Percentiles rank a stretch among this genome's conserved stretches.
Conservation (phyloP, 805 yeast genomes). For the Schwanniomyces occidentalis region DNA sequence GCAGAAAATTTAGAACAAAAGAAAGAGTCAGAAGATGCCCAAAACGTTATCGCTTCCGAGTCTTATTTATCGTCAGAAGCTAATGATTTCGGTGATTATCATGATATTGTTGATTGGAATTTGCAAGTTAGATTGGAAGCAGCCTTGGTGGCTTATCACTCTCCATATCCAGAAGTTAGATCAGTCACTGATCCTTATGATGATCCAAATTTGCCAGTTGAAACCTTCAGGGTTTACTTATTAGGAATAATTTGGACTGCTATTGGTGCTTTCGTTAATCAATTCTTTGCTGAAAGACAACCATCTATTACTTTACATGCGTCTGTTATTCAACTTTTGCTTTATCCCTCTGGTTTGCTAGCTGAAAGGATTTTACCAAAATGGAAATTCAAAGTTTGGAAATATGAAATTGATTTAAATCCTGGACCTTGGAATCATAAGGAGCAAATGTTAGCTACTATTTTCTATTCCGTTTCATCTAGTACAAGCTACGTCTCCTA, state of each 20-base stretch:
- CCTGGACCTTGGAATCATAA: conserved; percentile 10
- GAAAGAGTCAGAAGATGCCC: background rate
- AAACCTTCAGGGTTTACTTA: conserved; percentile 50
- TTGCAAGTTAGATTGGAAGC: conserved; percentile 42
- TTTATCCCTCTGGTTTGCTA: conserved; percentile 45
- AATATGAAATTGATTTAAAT: conserved; percentile 3
- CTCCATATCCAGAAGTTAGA: conserved; percentile 34
- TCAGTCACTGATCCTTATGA: conserved; percentile 32
- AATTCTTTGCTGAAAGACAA: conserved; percentile 54
- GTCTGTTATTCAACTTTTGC: conserved; percentile 45
- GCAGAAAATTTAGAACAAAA: background rate
- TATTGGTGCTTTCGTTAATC: conserved; percentile 54
- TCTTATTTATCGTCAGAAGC: background rate
- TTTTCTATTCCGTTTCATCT: conserved; percentile 6
- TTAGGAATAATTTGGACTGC: conserved; percentile 51
- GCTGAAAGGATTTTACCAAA: conserved; percentile 38
- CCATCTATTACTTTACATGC: conserved; percentile 46
- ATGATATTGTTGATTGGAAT: conserved; percentile 16
- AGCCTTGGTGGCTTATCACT: conserved; percentile 33
- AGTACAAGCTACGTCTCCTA: conserved; percentile 8
- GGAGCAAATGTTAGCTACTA: conserved; percentile 9
- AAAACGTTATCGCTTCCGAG: background rate
- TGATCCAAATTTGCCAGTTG: conserved; percentile 34
- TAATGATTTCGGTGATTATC: conserved; percentile 5
- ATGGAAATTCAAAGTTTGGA: conserved; percentile 13